These are phyloP conservation scores for Haplosporangium sp. DNA, from an alignment of 371 early-diverging fungal species.

Conservation along the genomic window DNA sequence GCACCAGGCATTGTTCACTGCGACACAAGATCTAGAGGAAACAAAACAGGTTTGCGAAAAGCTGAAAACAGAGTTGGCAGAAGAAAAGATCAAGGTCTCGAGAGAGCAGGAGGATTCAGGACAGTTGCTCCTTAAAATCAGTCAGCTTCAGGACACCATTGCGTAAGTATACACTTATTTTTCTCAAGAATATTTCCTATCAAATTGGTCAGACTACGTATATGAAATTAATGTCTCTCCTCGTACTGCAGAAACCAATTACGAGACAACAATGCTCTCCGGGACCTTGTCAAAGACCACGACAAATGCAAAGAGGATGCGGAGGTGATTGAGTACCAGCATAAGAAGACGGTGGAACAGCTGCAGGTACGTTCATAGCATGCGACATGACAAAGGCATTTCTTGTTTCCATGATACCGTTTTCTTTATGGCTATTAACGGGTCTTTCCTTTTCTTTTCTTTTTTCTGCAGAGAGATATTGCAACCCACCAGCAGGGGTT, in stretches of 20 bases:
- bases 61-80: constrained; percentile 13
- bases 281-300: constrained; percentile 33
- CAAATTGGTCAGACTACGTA: neutral
- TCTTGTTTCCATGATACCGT: neutral
- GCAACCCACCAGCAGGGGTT: constrained; percentile 15
- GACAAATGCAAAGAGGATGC: constrained; percentile 37
- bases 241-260: constrained; percentile 29
- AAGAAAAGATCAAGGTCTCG: constrained; percentile 34
- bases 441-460: neutral
- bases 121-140: constrained; percentile 37
- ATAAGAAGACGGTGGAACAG: constrained; percentile 19
- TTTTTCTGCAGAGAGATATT: constrained; percentile 23
- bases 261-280: constrained; percentile 33
- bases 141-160: constrained; percentile 48
- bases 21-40: constrained; percentile 41
- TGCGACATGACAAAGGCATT: neutral
- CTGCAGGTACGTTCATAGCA: constrained; percentile 14
- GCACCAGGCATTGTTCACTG: constrained; percentile 34
- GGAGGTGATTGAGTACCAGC: constrained; percentile 25
- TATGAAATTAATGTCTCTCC: neutral
- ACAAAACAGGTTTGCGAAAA: constrained; percentile 13
- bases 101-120: constrained; percentile 47
- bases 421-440: neutral
- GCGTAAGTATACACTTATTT: constrained; percentile 19
- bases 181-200: neutral